Percentiles rank a stretch among this genome's conserved stretches.
Conservation (phyloP, 176 grass and related monocot genomes). For the Rhynchospora breviuscula region DNA sequence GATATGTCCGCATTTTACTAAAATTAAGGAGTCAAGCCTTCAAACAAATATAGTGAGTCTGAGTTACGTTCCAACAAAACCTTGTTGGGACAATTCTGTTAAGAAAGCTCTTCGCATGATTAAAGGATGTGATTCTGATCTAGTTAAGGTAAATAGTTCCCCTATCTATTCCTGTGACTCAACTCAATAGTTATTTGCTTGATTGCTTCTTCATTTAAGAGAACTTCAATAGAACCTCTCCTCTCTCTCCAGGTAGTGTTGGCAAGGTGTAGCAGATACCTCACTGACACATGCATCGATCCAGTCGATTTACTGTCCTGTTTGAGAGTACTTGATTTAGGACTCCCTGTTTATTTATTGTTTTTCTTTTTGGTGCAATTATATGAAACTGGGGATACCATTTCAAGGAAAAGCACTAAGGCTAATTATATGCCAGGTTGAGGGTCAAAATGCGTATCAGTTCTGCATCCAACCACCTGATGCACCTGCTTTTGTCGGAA, state of each 20-base stretch:
- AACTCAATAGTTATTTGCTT: background rate
- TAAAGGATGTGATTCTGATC: conserved; percentile 51
- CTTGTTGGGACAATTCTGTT: conserved; percentile 83
- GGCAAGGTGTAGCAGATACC: conserved; percentile 88
- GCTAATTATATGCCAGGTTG: conserved; percentile 35
- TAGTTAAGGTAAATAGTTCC: conserved; percentile 60
- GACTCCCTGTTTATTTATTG: background rate
- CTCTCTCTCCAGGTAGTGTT: conserved; percentile 58
- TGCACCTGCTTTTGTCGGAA: conserved; percentile 85
- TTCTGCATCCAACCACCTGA: conserved; percentile 84
- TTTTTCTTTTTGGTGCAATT: background rate
- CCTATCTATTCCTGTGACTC: background rate
- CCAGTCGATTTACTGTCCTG: conserved; percentile 63
- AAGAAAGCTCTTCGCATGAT: conserved; percentile 83
- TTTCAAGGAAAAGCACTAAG: background rate
- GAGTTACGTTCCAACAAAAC: conserved; percentile 67
- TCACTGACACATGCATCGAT: conserved; percentile 68
- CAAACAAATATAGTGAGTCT: conserved; percentile 51
- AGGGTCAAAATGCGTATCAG: conserved; percentile 94
- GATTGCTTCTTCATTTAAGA: background rate
- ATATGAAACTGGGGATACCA: conserved; percentile 9
- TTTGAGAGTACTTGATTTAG: conserved; percentile 41
- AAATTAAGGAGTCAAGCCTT: conserved; percentile 38
- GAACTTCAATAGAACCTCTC: background rate
- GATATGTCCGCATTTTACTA: conserved; percentile 54